A percentile compares a stretch with the other conserved stretches of the same genome.
These are phyloP conservation scores for Canavalia ensiformis DNA, from an alignment of 306 rosid species.

Conservation along the genomic window DNA sequence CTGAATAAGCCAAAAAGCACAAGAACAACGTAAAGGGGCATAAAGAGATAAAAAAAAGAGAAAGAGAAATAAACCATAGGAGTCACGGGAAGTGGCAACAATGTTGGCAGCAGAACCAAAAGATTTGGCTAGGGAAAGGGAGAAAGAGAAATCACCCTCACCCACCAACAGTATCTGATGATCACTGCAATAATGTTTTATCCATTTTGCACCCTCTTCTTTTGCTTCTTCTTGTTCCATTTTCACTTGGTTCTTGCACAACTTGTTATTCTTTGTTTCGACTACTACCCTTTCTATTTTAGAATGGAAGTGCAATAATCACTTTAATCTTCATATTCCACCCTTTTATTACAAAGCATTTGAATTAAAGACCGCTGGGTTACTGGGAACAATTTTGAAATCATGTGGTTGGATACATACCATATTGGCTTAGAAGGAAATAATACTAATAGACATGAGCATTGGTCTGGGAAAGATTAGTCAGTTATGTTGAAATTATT, in stretches of 20 bases:
- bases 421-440: no score
- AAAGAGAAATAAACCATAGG: conserved; percentile 40
- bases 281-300: not conserved
- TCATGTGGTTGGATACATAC: no score
- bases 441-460: no score
- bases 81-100: conserved; percentile 59
- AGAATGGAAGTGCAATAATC: not conserved
- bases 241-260: not conserved
- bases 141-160: conserved; percentile 76
- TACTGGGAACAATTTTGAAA: no score
- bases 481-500: no score
- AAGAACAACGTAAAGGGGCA: not conserved
- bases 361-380: no score
- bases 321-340: not conserved
- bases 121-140: conserved; percentile 51
- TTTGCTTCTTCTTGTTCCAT: not conserved
- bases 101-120: conserved; percentile 63
- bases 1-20: not conserved
- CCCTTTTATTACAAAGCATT: no score
- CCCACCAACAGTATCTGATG: conserved; percentile 68
- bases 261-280: not conserved
- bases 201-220: conserved; percentile 48
- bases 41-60: not conserved
- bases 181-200: conserved; percentile 52
- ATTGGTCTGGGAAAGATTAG: no score